Percentiles rank a stretch among this genome's conserved stretches.
phyloP scores from a whole-genome alignment of 2,329 filamentous ascomycete genomes.

The Cladosporium sp. region DNA sequence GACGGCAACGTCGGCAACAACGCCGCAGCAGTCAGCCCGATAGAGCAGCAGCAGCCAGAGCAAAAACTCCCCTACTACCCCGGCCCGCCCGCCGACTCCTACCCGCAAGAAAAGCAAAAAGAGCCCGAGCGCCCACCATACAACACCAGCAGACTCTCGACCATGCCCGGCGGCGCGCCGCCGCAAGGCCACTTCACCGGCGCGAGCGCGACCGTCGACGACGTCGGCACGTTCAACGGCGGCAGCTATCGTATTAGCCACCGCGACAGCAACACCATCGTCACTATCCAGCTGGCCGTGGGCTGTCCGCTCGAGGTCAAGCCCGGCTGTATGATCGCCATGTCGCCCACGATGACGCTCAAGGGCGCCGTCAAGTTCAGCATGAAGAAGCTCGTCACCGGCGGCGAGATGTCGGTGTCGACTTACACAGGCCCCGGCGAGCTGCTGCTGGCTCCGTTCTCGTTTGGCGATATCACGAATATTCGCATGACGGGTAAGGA shows the following conservation, averaged over 20 bases:
- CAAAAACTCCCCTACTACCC: slow-evolving; percentile 38
- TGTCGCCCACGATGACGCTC: slow-evolving; percentile 84
- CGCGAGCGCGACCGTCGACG: slow-evolving; percentile 64
- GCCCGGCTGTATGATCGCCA: slow-evolving; percentile 90
- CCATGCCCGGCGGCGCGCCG: slow-evolving; percentile 42
- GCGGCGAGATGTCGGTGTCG: slow-evolving; percentile 76
- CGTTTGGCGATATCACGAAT: slow-evolving; percentile 81
- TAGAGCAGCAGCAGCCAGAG: slow-evolving; percentile 22
- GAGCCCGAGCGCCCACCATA: slow-evolving; percentile 29
- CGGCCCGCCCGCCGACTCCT: slow-evolving; percentile 36
- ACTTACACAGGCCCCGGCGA: slow-evolving; percentile 89
- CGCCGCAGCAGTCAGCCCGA: slow-evolving; percentile 19
- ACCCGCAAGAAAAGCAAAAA: slow-evolving; percentile 37
- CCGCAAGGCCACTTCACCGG: slow-evolving; percentile 62
- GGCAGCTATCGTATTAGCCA: slow-evolving; percentile 93
- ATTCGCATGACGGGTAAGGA: slow-evolving; percentile 71
- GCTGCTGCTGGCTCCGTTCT: slow-evolving; percentile 75
- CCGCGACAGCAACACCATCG: slow-evolving; percentile 82
- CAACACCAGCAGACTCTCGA: slow-evolving; percentile 33
- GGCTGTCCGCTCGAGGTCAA: slow-evolving; percentile 80
- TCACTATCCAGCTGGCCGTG: slow-evolving; percentile 86
- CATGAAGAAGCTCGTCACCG: slow-evolving; percentile 85
- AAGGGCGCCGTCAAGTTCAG: slow-evolving; percentile 82
- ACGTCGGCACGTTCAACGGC: slow-evolving; percentile 95
- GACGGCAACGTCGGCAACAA: slow-evolving; percentile 30